Conservation (phyloP, 805 yeast species). For the Pichia nanzhaoensis region DNA sequence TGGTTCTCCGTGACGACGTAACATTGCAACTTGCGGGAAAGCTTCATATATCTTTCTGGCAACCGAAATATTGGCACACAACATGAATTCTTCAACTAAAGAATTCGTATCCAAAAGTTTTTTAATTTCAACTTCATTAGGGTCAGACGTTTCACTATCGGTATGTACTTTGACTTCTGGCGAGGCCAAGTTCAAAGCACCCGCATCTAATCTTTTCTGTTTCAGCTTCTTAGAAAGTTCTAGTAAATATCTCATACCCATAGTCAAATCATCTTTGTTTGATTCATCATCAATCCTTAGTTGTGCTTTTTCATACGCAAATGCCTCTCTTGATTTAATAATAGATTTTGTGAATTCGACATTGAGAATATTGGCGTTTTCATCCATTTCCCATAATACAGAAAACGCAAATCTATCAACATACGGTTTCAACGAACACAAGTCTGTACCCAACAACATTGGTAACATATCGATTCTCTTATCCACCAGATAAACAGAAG, state of each 20-base stretch:
- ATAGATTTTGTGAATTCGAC: conserved; percentile 81
- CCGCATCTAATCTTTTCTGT: conserved; percentile 82
- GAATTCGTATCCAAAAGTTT: conserved; percentile 86
- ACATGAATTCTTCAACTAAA: conserved; percentile 96
- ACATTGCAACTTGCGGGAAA: conserved; percentile 96
- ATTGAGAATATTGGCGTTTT: conserved; percentile 74
- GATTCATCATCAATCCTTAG: conserved; percentile 73
- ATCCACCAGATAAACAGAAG: conserved; percentile 94
- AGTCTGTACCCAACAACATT: conserved; percentile 85
- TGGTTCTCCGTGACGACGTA: conserved; percentile 97
- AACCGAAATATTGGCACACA: conserved; percentile 92
- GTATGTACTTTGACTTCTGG: conserved; percentile 97
- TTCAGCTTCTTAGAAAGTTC: conserved; percentile 76
- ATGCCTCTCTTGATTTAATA: conserved; percentile 87
- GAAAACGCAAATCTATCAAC: conserved; percentile 96
- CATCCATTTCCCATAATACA: conserved; percentile 91
- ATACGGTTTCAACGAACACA: conserved; percentile 90
- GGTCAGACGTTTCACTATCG: conserved; percentile 96
- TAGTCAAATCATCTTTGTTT: conserved; percentile 76
- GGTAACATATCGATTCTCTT: conserved; percentile 99
- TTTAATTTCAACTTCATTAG: conserved; percentile 90
- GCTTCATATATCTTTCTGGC: conserved; percentile 89
- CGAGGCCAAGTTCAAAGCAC: conserved; percentile 93
- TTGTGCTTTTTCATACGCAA: conserved; percentile 92
- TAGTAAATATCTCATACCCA: conserved; percentile 80